Base-by-base conservation (phyloP, 176 grass and related monocot species). In the Urochloa ruziziensis region DNA sequence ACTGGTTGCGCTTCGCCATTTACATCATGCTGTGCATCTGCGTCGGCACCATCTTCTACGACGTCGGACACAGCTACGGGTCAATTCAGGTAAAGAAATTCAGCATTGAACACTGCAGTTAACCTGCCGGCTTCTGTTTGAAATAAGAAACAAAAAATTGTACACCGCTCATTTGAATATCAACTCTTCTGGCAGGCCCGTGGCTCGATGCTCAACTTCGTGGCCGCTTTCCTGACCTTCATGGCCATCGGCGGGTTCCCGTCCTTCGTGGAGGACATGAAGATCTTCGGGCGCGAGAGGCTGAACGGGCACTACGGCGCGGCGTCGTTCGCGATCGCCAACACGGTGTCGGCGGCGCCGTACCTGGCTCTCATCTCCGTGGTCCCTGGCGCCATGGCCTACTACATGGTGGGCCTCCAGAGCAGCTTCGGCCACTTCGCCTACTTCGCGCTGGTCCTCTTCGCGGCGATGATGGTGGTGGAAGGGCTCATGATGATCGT, bases 231-330 rank as follows among this genome's bases (percentile, higher is more conserved):
- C 71, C 93, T 99, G 2, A 99, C 96, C 6, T 99, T 99, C 76
- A 99, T 99, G 93, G 89, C 93, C 23, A 99, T 99, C 27, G 93
- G 96, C 30, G 96, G 96, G 27, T 99, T 99, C 73, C 93, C 96
- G 21, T 99, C 93, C 8, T 99, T 99, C 81, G 93, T 96, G 1
- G 96, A 99, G 89, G 96, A 99, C 78, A 99, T 99, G 93, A 99
- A 99, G 96, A 82, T 98, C 49, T 98, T 95, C 63, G 78, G 83
- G 27, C 83, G 93, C 67, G 96, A 98, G 75, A 88, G 93, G 80
- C 19, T 98, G 59, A 98, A 98, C 72, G 96, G 96, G n/a, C 96
- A 95, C 80, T 98, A 95, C 60, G 96, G 96, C 27, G 96, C 90
- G 47, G 40, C 79, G n/a, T 53, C 96, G 10, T 98, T 95, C 67